These are phyloP conservation scores for Tolypocladium capitatum DNA, from an alignment of 2,329 filamentous ascomycete species.

Conservation along the genomic window DNA sequence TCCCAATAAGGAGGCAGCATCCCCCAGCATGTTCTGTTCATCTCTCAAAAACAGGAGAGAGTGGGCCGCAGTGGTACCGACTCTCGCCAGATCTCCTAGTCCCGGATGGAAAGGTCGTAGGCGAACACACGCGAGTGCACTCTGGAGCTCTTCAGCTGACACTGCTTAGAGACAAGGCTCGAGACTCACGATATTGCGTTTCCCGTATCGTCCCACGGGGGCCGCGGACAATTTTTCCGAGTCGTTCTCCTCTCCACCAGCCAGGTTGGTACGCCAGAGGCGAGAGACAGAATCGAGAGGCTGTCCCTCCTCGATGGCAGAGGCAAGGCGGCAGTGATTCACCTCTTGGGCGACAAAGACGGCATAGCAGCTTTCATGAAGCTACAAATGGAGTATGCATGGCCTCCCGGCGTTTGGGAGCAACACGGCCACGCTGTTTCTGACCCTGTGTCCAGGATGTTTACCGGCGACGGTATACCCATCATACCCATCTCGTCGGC, in stretches of 20 bases:
- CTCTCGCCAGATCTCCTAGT: conserved; percentile 9
- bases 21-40: conserved; percentile 21
- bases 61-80: conserved; percentile 19
- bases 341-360: conserved; percentile 24
- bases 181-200: conserved; percentile 33
- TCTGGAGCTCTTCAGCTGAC: conserved; percentile 3
- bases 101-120: conserved; percentile 13
- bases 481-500: conserved; percentile 28
- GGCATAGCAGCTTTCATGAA: conserved; percentile 22
- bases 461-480: conserved; percentile 20
- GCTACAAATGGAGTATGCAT: conserved; percentile 30
- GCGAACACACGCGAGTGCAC: not conserved
- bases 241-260: conserved; percentile 26
- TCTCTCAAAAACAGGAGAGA: conserved; percentile 22
- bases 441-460: conserved; percentile 14
- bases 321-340: conserved; percentile 26
- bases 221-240: conserved; percentile 14
- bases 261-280: conserved; percentile 19
- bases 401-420: not conserved
- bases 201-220: conserved; percentile 10
- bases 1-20: not conserved
- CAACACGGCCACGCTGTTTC: not conserved
- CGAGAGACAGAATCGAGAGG: conserved; percentile 23
- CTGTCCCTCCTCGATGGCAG: conserved; percentile 27
- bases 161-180: conserved; percentile 24